Evolutionary conservation across 1,139 yeast genomes (phyloP), one percentile per base, ranked within the genome.

Genomic region (Kodamaea sp.): DNA sequence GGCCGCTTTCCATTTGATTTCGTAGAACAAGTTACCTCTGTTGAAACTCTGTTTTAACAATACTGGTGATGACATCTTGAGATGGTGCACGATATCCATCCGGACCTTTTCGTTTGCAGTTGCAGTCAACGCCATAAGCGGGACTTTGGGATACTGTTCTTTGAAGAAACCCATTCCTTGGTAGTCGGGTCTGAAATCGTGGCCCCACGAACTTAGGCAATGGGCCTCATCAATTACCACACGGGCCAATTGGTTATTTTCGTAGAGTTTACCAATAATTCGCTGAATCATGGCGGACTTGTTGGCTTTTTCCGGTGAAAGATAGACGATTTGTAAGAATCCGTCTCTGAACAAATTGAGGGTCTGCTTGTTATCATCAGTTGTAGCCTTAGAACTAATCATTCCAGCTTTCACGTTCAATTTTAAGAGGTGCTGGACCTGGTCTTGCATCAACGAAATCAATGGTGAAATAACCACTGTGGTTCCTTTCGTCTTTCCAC

Each of bases 121-220:
- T 0, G 98, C 98, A 0, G 99, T 94, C 37, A 94, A 67, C 0
- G 98, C 98, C 89, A 94, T 90, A 46, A 94, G 70, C 1, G 98
- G 98, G 6, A 88, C 78, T 31, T 73, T 75, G 0, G 96, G 95
- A 53, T 76, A 92, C 38, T 78, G 74, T 22, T 66, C 60, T 51
- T 89, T 87, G 58, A 94, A 84, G 44, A 73, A 73, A 24, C 81
- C 80, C 57, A 94, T 69, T 20, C 82, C 84, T 51, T 89, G 87
- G 61, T 94, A 94, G 58, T 92, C 97, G 0, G 97, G 97, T 39
- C 99, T 72, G 57, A 94, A 94, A 61, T 94, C 98, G 59, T 94
- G 98, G 12, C 99, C 99, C 99, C 99, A 94, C 8, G 95, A 85
- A 40, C 96, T 87, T 37, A 94, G 95, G 72, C 99, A 94, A 62